These are phyloP conservation scores for Fusarium multiceps DNA, from an alignment of 2,329 filamentous ascomycete genomes.

Conservation along the genomic window DNA sequence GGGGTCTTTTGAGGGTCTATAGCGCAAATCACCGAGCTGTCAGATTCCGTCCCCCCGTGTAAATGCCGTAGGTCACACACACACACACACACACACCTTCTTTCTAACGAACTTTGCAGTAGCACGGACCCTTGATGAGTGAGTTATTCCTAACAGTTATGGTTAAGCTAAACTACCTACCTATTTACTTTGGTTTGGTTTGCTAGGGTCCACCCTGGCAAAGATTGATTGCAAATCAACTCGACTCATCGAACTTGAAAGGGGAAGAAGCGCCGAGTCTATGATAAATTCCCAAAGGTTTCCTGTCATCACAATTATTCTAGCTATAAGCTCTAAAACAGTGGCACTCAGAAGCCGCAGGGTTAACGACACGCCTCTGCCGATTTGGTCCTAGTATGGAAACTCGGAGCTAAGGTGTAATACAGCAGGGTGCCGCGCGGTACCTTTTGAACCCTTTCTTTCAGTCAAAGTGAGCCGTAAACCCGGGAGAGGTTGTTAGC, in stretches of 20 bases:
- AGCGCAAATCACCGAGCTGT: conserved; percentile 34
- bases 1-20: conserved; percentile 17
- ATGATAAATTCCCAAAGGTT: not conserved
- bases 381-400: conserved; percentile 14
- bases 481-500: conserved; percentile 34
- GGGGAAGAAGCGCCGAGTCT: conserved; percentile 10
- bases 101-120: not conserved
- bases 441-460: not conserved
- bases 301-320: conserved; percentile 5
- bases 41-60: conserved; percentile 12
- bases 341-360: not conserved
- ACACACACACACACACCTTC: not conserved
- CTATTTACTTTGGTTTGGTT: not conserved
- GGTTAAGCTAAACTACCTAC: conserved; percentile 9
- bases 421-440: not conserved
- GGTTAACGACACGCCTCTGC: conserved; percentile 27
- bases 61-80: conserved; percentile 21
- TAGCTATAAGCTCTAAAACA: conserved; percentile 9
- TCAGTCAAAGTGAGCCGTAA: conserved; percentile 36
- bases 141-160: conserved; percentile 21
- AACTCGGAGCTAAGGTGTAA: conserved; percentile 25
- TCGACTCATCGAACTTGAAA: not conserved
- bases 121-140: conserved; percentile 13
- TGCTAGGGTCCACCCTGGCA: not conserved
- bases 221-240: conserved; percentile 32